Evolutionary conservation across 768 basidiomycete species (phyloP).

Genomic region (Bullera alba): DNA sequence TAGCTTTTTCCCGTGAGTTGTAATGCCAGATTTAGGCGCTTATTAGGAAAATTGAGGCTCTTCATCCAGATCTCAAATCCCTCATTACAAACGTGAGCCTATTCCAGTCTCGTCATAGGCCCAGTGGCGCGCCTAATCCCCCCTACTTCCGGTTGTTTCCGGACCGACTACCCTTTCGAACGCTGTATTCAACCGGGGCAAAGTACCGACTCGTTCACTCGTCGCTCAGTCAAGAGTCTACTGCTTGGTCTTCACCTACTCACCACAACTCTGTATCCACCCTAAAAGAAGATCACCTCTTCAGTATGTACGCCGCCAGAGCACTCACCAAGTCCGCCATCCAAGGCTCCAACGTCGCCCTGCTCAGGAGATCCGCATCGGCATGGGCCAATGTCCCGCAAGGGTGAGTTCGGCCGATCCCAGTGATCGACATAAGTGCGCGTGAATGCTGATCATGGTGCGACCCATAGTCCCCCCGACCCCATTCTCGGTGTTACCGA

Average conservation of each 20-base stretch:
- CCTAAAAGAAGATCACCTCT: background rate
- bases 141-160: no score
- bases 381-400: conserved; percentile 40
- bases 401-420: conserved; percentile 23
- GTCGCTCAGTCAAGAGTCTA: background rate
- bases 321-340: background rate
- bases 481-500: conserved; percentile 59
- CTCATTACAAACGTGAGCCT: no score
- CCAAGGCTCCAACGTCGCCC: background rate
- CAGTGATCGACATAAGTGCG: background rate
- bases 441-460: conserved; percentile 2
- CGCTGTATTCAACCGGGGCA: background rate
- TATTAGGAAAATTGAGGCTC: no score
- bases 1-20: no score
- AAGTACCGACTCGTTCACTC: background rate
- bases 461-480: conserved; percentile 34
- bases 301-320: background rate
- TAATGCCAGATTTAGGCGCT: no score
- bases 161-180: no score
- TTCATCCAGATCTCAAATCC: no score
- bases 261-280: background rate
- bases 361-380: conserved; percentile 22
- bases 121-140: no score
- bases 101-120: no score
- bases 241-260: background rate